Evolutionary conservation across 1,139 yeast species (phyloP), one percentile per base, ranked within the genome.

Genomic region (Candida sanyaensis): DNA sequence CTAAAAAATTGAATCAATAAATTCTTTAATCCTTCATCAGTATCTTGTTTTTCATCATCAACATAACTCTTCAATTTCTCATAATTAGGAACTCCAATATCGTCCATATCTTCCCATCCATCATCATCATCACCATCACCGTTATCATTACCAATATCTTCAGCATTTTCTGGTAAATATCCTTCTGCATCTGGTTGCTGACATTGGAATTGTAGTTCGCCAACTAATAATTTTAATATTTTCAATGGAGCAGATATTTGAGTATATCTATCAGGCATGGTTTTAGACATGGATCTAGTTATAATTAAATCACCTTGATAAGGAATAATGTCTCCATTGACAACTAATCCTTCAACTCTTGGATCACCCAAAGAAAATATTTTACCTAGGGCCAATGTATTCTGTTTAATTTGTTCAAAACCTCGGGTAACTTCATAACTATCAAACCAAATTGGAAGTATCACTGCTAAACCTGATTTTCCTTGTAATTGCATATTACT

Each of bases 91-190:
- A 80, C 83, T 1, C 84, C 88, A 39, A 79, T 66, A 49, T 78
- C 84, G 10, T 86, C 92, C 57, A 87, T 69, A 59, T 89, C 96
- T 61, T 90, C 96, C 95, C 96, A 91, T 0, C 78, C 89, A 12
- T 75, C 86, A n/a, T 72, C 83, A 10, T 63, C 75, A 28, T 70
- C 84, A n/a, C n/a, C n/a, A n/a, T n/a, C n/a, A n/a, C n/a, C n/a
- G n/a, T n/a, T n/a, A n/a, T n/a, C n/a, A n/a, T 68, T 83, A 1
- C 64, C 79, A 1, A 54, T 75, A 0, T 57, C 71, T 1, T 21
- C 51, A 0, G 58, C 72, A 2, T 56, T 68, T 5, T 55, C 63
- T 9, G 73, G 66, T 43, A 71, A 60, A 53, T 65, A 65, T 48
- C 70, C 77, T 38, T 66, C 64, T 0, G 73, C 71, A 55, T 73